Evolutionary conservation across 176 grass and related monocot genomes (phyloP).

Genomic region (Guadua angustifolia): DNA sequence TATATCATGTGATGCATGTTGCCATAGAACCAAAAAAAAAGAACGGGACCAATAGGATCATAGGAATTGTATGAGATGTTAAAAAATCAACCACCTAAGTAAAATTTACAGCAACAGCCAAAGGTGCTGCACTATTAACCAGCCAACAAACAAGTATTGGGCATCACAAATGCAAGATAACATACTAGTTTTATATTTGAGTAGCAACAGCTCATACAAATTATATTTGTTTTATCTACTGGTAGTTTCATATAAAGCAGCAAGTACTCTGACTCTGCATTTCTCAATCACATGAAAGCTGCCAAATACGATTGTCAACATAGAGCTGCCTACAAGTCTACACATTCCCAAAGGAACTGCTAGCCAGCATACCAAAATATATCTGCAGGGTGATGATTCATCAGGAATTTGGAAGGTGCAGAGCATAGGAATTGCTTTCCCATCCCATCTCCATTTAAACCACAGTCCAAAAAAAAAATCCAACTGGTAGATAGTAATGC

Average conservation of each 20-base stretch:
- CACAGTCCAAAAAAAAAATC: background rate
- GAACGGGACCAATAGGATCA: constrained; percentile 6
- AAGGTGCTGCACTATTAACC: constrained; percentile 14
- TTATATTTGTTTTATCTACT: constrained; percentile 10
- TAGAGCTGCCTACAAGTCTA: constrained; percentile 13
- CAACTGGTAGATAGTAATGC: constrained; percentile 18
- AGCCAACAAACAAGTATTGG: constrained; percentile 32
- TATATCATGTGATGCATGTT: constrained; percentile 44
- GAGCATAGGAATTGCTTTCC: constrained; percentile 15
- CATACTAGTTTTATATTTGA: constrained; percentile 6
- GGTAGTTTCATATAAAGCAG: constrained; percentile 17
- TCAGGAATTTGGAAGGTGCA: background rate
- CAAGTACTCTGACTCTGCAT: background rate
- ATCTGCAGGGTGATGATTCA: background rate
- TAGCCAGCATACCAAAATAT: constrained; percentile 22
- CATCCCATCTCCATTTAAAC: constrained; percentile 15
- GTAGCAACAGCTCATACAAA: constrained; percentile 16
- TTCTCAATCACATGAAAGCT: background rate
- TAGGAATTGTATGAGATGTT: constrained; percentile 24
- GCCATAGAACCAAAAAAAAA: constrained; percentile 9
- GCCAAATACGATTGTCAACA: background rate
- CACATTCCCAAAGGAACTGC: background rate
- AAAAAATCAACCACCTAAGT: constrained; percentile 6
- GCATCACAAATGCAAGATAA: constrained; percentile 24
- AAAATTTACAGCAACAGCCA: constrained; percentile 33